Evolutionary conservation across 2,329 filamentous ascomycete genomes (phyloP).

Genomic region (Sporothrix mexicana): DNA sequence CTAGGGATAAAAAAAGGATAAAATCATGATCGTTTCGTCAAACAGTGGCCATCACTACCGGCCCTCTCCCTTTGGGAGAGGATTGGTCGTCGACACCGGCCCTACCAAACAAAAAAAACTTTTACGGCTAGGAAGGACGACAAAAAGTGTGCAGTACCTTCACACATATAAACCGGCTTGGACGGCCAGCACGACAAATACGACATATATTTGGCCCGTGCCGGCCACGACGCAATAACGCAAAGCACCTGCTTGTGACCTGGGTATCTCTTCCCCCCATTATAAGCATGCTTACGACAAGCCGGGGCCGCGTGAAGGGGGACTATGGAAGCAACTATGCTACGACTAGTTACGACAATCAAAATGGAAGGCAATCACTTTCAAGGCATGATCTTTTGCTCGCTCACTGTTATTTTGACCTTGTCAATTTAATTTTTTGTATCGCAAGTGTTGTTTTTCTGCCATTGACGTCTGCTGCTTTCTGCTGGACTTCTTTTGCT

Average conservation of each 20-base stretch:
- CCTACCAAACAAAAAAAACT: conserved; percentile 11
- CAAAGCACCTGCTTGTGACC: neutral
- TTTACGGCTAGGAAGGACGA: conserved; percentile 1
- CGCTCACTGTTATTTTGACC: neutral
- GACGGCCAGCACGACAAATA: neutral
- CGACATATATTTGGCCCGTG: neutral
- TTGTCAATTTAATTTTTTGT: neutral
- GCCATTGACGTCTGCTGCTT: conserved; percentile 17
- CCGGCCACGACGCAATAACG: neutral
- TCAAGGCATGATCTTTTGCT: conserved; percentile 12
- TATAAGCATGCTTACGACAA: neutral
- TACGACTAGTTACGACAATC: conserved; percentile 28
- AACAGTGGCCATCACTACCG: conserved; percentile 22
- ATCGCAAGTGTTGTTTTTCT: neutral
- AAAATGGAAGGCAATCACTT: conserved; percentile 20
- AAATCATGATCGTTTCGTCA: conserved; percentile 7
- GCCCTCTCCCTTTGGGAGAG: too few species aligned
- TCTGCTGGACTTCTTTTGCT: neutral
- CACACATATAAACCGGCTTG: conserved; percentile 11
- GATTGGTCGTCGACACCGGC: conserved; percentile 11
- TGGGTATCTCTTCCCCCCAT: neutral
- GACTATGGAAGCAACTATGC: neutral
- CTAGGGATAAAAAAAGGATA: conserved; percentile 14
- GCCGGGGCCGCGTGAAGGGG: neutral
- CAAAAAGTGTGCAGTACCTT: conserved; percentile 13